These are phyloP conservation scores for Tricholoma bakamatsutake DNA, from an alignment of 768 basidiomycete genomes.

Conservation along the genomic window DNA sequence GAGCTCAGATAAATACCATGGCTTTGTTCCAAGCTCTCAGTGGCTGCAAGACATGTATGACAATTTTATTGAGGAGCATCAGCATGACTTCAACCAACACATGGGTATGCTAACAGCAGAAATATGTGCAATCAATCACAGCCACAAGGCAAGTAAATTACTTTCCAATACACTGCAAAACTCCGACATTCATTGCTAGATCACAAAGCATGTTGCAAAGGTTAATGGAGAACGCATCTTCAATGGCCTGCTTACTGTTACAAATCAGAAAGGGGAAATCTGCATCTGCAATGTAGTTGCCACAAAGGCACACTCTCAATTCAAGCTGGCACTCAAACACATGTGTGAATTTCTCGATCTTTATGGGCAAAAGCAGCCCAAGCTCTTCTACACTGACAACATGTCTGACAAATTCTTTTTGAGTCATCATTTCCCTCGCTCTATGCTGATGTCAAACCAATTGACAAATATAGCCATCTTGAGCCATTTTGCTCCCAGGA, in stretches of 20 bases:
- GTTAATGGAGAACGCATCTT: conserved; percentile 20
- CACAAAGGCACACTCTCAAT: conserved; percentile 27
- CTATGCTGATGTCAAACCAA: not conserved
- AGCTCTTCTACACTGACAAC: conserved; percentile 23
- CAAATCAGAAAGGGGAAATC: conserved; percentile 23
- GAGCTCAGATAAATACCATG: conserved; percentile 11
- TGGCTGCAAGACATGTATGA: conserved; percentile 21
- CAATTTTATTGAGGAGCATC: conserved; percentile 17
- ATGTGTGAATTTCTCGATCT: conserved; percentile 19
- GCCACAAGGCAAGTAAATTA: conserved; percentile 12
- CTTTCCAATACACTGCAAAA: no score
- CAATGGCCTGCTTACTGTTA: conserved; percentile 17
- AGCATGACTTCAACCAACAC: conserved; percentile 17
- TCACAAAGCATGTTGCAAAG: not conserved
- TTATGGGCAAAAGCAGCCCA: conserved; percentile 20
- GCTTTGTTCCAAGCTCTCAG: conserved; percentile 16
- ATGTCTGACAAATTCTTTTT: conserved; percentile 18
- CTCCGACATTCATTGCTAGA: no score
- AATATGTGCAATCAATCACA: conserved; percentile 19
- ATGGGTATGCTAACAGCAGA: conserved; percentile 17
- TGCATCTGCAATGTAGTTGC: conserved; percentile 17
- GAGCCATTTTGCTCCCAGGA: no score
- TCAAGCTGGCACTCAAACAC: conserved; percentile 13
- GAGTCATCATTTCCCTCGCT: not conserved
- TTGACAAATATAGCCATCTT: not conserved